Evolutionary conservation across 805 yeast genomes (phyloP).

Genomic region (Candida nanaspora): DNA sequence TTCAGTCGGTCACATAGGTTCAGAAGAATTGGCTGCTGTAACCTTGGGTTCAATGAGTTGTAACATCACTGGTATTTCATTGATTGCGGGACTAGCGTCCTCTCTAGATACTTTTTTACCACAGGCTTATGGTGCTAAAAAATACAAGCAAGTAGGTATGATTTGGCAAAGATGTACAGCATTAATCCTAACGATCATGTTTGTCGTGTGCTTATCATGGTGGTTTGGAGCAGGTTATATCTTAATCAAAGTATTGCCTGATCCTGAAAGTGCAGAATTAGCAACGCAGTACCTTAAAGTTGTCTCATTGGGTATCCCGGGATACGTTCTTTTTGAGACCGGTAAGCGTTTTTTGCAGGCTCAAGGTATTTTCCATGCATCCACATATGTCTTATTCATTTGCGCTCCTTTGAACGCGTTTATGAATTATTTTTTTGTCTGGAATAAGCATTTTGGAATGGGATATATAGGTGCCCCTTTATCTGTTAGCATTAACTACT

Average conservation of each 20-base stretch:
- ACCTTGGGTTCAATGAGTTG: slow-evolving; percentile 52
- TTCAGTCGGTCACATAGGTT: slow-evolving; percentile 54
- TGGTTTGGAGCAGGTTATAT: slow-evolving; percentile 31
- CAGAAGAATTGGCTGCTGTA: slow-evolving; percentile 50
- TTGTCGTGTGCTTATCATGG: slow-evolving; percentile 32
- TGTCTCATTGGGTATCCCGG: slow-evolving; percentile 48
- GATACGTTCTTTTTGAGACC: slow-evolving; percentile 48
- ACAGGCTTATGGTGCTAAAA: slow-evolving; percentile 52
- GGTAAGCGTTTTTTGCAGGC: slow-evolving; percentile 51
- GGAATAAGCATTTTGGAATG: slow-evolving; percentile 35
- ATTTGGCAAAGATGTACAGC: slow-evolving; percentile 45
- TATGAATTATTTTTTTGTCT: slow-evolving; percentile 40
- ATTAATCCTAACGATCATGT: slow-evolving; percentile 31
- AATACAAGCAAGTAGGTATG: slow-evolving; percentile 41
- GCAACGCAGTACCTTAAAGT: slow-evolving; percentile 42
- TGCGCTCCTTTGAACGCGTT: slow-evolving; percentile 48
- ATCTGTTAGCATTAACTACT: slow-evolving; percentile 50
- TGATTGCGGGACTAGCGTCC: slow-evolving; percentile 52
- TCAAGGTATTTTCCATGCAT: slow-evolving; percentile 51
- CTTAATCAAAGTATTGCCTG: slow-evolving; percentile 33
- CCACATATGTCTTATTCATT: slow-evolving; percentile 43
- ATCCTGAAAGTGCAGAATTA: slow-evolving; percentile 36
- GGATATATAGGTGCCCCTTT: slow-evolving; percentile 56
- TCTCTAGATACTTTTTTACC: slow-evolving; percentile 53
- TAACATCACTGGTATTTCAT: slow-evolving; percentile 47